These are phyloP conservation scores for Candida sojae DNA, from an alignment of 1,139 yeast species.

Conservation along the genomic window DNA sequence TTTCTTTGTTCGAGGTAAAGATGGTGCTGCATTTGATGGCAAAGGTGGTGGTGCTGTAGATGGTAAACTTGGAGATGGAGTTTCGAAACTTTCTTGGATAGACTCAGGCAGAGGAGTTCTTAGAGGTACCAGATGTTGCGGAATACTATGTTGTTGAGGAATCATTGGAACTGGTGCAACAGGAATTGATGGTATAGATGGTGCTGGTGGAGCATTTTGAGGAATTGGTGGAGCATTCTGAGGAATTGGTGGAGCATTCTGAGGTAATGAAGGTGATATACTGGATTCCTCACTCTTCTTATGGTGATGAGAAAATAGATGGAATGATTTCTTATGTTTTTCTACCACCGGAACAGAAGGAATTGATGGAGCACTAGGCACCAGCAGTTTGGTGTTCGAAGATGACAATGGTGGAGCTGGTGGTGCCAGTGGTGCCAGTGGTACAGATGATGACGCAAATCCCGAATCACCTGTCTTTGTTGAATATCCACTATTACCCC, in stretches of 20 bases:
- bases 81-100: constrained; percentile 5
- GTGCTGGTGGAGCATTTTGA: constrained; percentile 15
- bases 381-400: constrained; percentile 1
- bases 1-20: constrained; percentile 18
- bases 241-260: constrained; percentile 13
- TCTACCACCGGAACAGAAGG: constrained; percentile 7
- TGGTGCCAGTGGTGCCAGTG: constrained; percentile 6
- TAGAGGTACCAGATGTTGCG: constrained; percentile 8
- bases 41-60: constrained; percentile 19
- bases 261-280: constrained; percentile 10
- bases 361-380: constrained; percentile 3
- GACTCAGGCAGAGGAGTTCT: constrained; percentile 7
- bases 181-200: constrained; percentile 9
- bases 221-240: constrained; percentile 13
- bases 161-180: constrained; percentile 5
- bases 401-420: constrained; percentile 13
- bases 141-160: constrained; percentile 7
- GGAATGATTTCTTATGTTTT: constrained; percentile 2
- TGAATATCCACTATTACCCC: constrained; percentile 18
- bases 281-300: constrained; percentile 5
- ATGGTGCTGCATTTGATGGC: constrained; percentile 19
- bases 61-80: constrained; percentile 15
- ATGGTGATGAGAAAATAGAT: constrained; percentile 13
- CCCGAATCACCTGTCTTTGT: constrained; percentile 19
- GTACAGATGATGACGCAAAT: constrained; percentile 18